Evolutionary conservation across 257 asterid species (phyloP), one percentile per base, ranked within the genome.

Genomic region (Petrea volubilis): DNA sequence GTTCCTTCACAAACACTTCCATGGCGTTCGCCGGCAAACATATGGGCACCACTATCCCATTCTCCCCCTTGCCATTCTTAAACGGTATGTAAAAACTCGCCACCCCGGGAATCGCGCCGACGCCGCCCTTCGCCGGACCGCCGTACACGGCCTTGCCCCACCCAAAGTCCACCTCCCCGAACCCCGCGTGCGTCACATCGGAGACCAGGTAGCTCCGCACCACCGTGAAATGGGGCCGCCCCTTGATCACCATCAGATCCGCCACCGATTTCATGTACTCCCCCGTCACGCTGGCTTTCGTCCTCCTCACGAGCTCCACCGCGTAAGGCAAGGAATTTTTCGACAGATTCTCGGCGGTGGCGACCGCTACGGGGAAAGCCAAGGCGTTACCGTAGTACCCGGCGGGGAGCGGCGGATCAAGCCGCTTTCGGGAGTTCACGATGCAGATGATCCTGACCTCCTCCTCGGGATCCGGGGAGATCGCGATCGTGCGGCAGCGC

Each of bases 71-170:
- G 14, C 51, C 55, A 31, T 86, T 85, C 79, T 36, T 79, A 12
- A 62, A 67, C 9, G 88, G 85, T 28, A 81, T 50, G 60, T 73
- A 79, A 67, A 83, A 90, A 51, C 88, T 83, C 1, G 83, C 79
- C 14, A 81, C 64, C 0, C 90, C 85, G 0, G 93, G 95, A 13
- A 83, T 70, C 6, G 81, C 76, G 9, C 83, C 92, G 1, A 80
- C 82, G 1, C 92, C 96, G 14, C 85, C 95, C 62, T 77, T 80
- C 0, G 91, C 92, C 10, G 82, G 81, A 0, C 95, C 95, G 2
- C 87, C 88, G 40, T 82, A 88, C 4, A 24, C 84, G 0, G 91
- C 64, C 56, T 62, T 80, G 0, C 95, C 96, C 96, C 95, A 90
- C 41, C 93, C 95, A 14, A 86, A 80, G 18, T 90, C 91, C 52